Conservation (phyloP, 2,329 filamentous ascomycete genomes). For the Pezizomycotina sp. region DNA sequence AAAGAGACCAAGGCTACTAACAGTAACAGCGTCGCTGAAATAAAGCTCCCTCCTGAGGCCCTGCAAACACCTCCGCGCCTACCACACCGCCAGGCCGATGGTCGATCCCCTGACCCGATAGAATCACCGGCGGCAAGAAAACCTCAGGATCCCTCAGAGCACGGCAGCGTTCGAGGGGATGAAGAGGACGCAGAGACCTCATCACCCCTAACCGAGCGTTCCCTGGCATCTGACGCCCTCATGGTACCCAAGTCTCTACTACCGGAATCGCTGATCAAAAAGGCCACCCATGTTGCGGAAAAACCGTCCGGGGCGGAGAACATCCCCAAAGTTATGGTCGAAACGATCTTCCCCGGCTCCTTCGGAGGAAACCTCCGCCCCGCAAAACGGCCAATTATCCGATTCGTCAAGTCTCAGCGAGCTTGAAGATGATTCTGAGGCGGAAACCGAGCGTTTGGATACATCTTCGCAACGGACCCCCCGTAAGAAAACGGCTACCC, state of each 20-base stretch:
- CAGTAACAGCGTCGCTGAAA: too few relatives aligned
- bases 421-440: constrained; percentile 44
- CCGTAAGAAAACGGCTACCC: constrained; percentile 45
- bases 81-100: too few relatives aligned
- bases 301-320: constrained; percentile 22
- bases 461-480: constrained; percentile 56
- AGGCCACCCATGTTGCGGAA: constrained; percentile 18
- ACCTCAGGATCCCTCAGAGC: constrained; percentile 12
- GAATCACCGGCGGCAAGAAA: too few relatives aligned
- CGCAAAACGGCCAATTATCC: constrained; percentile 22
- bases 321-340: constrained; percentile 19
- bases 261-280: constrained; percentile 20
- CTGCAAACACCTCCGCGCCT: too few relatives aligned
- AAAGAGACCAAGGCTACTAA: too few relatives aligned
- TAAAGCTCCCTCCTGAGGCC: too few relatives aligned
- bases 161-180: constrained; percentile 18
- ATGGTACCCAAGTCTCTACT: constrained; percentile 18
- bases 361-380: constrained; percentile 37
- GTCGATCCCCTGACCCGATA: not conserved
- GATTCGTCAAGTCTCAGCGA: constrained; percentile 27
- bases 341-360: constrained; percentile 20
- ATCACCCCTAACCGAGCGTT: constrained; percentile 16
- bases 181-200: constrained; percentile 18
- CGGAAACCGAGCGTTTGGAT: constrained; percentile 59
- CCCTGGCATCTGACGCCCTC: constrained; percentile 14